phyloP scores from a whole-genome alignment of 108 stramenopile genomes.

The Conticribra guillardii region DNA sequence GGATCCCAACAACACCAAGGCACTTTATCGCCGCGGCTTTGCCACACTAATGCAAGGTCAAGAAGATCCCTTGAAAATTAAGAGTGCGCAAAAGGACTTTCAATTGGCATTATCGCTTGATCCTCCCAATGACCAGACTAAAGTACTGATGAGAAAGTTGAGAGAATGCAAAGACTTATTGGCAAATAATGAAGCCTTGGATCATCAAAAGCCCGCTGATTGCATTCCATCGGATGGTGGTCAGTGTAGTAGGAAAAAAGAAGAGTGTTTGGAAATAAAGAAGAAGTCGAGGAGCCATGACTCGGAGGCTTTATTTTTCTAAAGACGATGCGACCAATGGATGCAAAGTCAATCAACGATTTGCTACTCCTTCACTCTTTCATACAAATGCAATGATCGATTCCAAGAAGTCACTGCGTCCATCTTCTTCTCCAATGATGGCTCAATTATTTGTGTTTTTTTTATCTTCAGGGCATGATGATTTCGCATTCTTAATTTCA shows the following conservation, averaged over 20 bases:
- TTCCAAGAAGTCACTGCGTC: conserved; percentile 43
- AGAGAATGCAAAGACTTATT: conserved; percentile 1
- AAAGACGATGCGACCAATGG: not conserved
- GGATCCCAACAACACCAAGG: conserved; percentile 24
- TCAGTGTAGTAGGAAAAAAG: not conserved
- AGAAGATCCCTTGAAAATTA: not conserved
- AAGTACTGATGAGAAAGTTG: not conserved
- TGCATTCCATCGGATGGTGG: too few species aligned
- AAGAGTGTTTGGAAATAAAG: not conserved
- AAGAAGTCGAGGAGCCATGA: not conserved
- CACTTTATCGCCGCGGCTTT: conserved; percentile 21
- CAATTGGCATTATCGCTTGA: conserved; percentile 5
- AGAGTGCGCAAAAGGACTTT: conserved; percentile 9
- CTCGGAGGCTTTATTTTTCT: not conserved
- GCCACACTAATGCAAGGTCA: conserved; percentile 2
- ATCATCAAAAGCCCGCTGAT: not conserved
- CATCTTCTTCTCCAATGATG: too few species aligned
- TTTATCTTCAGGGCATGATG: not conserved
- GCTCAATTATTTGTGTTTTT: too few species aligned
- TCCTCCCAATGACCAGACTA: conserved; percentile 13
- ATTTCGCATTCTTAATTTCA: not conserved
- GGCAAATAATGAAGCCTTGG: not conserved
- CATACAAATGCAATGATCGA: conserved; percentile 37
- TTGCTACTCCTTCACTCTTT: too few species aligned
- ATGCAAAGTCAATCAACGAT: conserved; percentile 36